Base-by-base conservation (phyloP, 2,329 filamentous ascomycete genomes). In the Neobulgaria alba region DNA sequence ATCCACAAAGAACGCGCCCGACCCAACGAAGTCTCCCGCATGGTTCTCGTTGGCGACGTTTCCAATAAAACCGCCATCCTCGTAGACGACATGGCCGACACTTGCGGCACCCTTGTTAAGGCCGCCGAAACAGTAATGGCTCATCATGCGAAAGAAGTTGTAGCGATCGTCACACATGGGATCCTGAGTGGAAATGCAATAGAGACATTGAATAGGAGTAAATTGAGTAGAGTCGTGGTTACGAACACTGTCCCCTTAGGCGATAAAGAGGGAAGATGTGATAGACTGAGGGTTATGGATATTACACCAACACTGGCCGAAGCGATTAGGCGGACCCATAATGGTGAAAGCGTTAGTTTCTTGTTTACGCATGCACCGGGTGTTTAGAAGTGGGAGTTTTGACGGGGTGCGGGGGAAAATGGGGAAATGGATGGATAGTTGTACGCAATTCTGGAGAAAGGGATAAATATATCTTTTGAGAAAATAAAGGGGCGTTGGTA, bases 41-140 rank as follows among this genome's bases (percentile, higher is more conserved):
- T 95, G 87, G 85, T 88, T 1, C 81, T 98, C n/a, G 90, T 96
- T 37, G 92, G 92, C 52, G 88, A 93, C 51, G 92, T 96, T 34
- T 75, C 79, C 52, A 85, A 85, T 66, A 92, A 92, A 68, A 81
- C 90, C 20, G 90, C 90, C 45, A 95, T 98, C 58, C 79, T 98
- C 36, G 90, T 98, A 35, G 90, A 96, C 61, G 90, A 96, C 61
- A 95, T 96, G 87, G 89, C 89, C 21, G 90, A 96, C 61, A 95
- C 90, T 3, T 95, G 89, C 62, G 88, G 88, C 52, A 95, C 87
- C 2, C 69, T 85, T 10, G 77, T 73, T 62, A 96, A 96, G 68
- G 92, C 89, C 2, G 92, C 90, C 12, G 81, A 86, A 42, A 90
- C 89, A 0, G 77, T 96, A 38, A 85, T 90, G 62, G 75, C 86